Conservation (phyloP, 2,329 filamentous ascomycete species). For the Teratosphaeria epicoccoides region DNA sequence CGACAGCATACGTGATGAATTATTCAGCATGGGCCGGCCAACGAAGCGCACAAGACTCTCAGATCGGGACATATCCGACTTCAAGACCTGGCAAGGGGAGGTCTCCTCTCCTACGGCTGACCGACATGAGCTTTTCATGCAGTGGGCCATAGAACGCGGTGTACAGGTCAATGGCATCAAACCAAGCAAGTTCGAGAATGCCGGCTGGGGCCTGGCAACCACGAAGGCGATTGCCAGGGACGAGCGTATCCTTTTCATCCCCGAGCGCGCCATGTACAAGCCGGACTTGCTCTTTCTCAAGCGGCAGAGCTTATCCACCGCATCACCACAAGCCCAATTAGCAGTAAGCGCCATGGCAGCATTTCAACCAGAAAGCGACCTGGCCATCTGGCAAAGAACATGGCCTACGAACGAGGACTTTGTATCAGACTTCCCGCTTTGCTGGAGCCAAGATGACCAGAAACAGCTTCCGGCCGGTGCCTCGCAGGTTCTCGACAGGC, state of each 20-base stretch:
- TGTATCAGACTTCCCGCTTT: slow-evolving; percentile 44
- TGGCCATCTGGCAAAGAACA: slow-evolving; percentile 17
- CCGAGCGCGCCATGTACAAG: slow-evolving; percentile 52
- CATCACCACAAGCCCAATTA: slow-evolving; percentile 53
- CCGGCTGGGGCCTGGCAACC: slow-evolving; percentile 54
- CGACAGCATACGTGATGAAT: neutral
- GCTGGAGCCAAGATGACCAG: slow-evolving; percentile 39
- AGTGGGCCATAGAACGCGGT: slow-evolving; percentile 57
- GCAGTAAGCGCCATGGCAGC: slow-evolving; percentile 35
- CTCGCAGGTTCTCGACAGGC: slow-evolving; percentile 21
- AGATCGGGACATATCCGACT: neutral
- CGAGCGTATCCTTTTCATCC: slow-evolving; percentile 55
- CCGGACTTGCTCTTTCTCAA: slow-evolving; percentile 46
- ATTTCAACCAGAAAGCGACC: slow-evolving; percentile 4
- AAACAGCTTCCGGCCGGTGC: slow-evolving; percentile 29
- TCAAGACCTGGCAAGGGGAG: neutral
- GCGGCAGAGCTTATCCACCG: slow-evolving; percentile 12
- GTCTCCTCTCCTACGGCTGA: slow-evolving; percentile 10
- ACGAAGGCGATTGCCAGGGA: slow-evolving; percentile 51
- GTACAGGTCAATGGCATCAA: slow-evolving; percentile 57
- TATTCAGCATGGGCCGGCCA: neutral
- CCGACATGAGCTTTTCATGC: slow-evolving; percentile 46
- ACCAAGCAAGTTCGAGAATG: slow-evolving; percentile 40
- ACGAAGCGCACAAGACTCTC: slow-evolving; percentile 3
- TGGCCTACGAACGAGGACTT: slow-evolving; percentile 57